Percentiles rank a stretch among this genome's conserved stretches.
Evolutionary conservation across 2,329 filamentous ascomycete genomes (phyloP).

Genomic region (Dothideomycetes sp.): DNA sequence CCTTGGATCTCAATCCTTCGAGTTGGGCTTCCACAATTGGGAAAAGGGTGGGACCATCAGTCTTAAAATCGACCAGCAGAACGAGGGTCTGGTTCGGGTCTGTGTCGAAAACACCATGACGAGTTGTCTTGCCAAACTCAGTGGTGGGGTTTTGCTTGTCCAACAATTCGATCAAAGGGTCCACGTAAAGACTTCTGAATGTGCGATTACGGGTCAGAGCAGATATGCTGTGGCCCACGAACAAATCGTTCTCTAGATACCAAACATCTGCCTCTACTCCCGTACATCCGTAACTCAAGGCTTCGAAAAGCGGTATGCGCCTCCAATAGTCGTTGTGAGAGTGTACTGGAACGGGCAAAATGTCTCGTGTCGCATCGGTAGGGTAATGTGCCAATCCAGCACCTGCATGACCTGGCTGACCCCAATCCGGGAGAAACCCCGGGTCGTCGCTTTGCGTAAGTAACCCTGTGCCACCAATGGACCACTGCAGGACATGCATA

Average conservation of each 20-base stretch:
- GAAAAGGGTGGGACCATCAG: conserved; percentile 43
- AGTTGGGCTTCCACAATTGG: conserved; percentile 47
- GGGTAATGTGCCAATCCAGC: conserved; percentile 30
- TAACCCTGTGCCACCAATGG: conserved; percentile 29
- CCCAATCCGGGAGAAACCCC: conserved; percentile 34
- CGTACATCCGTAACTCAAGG: conserved; percentile 50
- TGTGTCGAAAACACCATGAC: conserved; percentile 43
- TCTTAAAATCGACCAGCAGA: conserved; percentile 64
- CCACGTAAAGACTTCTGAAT: conserved; percentile 54
- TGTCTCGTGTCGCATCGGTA: conserved; percentile 31
- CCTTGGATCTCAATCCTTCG: conserved; percentile 47
- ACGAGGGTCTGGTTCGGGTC: conserved; percentile 38
- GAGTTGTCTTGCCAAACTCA: conserved; percentile 36
- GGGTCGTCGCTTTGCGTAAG: conserved; percentile 23
- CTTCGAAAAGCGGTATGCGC: conserved; percentile 52
- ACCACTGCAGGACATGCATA: conserved; percentile 32
- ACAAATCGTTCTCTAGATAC: conserved; percentile 48
- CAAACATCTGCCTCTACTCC: conserved; percentile 64
- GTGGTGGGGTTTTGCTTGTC: conserved; percentile 43
- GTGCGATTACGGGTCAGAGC: conserved; percentile 49
- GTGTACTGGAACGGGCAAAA: conserved; percentile 51
- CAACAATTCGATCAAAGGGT: conserved; percentile 53
- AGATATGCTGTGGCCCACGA: conserved; percentile 54
- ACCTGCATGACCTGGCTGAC: conserved; percentile 27
- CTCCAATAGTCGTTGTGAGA: conserved; percentile 67